phyloP scores from a whole-genome alignment of 352 stramenopile species.

The Elongisporangium senticosum region DNA sequence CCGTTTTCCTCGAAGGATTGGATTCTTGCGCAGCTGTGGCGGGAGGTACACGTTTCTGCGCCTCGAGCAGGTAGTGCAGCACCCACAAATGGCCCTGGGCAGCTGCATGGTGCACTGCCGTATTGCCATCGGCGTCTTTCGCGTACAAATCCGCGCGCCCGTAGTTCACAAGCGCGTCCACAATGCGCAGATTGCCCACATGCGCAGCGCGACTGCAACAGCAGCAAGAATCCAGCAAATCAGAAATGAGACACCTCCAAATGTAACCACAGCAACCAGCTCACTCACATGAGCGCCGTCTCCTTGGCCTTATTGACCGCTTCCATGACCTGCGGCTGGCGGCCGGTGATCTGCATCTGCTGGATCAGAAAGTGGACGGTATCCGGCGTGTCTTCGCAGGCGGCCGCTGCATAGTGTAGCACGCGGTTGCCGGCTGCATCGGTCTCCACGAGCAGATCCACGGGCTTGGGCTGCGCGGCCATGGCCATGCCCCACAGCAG shows the following conservation, averaged over 20 bases:
- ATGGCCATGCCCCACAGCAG: conserved; percentile 83
- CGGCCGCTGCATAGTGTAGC: conserved; percentile 57
- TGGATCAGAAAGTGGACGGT: conserved; percentile 82
- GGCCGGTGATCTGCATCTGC: conserved; percentile 36
- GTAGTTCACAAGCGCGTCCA: conserved; percentile 47
- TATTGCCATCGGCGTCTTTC: conserved; percentile 59
- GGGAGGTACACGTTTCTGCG: conserved; percentile 15
- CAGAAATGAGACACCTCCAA: not conserved
- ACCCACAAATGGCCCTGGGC: conserved; percentile 66
- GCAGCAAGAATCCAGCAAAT: conserved; percentile 10
- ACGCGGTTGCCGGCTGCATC: conserved; percentile 51
- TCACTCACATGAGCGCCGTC: conserved; percentile 67
- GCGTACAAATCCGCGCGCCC: conserved; percentile 42
- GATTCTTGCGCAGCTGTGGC: conserved; percentile 15
- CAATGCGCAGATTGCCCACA: conserved; percentile 58
- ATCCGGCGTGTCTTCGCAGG: conserved; percentile 37
- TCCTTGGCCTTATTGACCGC: conserved; percentile 51
- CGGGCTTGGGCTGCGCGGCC: conserved; percentile 43
- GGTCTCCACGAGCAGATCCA: conserved; percentile 38
- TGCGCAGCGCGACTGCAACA: conserved; percentile 52
- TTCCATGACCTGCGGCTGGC: conserved; percentile 36
- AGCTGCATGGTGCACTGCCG: conserved; percentile 60
- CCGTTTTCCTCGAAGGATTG: conserved; percentile 13
- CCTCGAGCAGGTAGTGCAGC: conserved; percentile 67
- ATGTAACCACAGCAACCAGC: not conserved